Evolutionary conservation across 768 basidiomycete species (phyloP), one percentile per base, ranked within the genome.

Genomic region (Suillus decipiens): DNA sequence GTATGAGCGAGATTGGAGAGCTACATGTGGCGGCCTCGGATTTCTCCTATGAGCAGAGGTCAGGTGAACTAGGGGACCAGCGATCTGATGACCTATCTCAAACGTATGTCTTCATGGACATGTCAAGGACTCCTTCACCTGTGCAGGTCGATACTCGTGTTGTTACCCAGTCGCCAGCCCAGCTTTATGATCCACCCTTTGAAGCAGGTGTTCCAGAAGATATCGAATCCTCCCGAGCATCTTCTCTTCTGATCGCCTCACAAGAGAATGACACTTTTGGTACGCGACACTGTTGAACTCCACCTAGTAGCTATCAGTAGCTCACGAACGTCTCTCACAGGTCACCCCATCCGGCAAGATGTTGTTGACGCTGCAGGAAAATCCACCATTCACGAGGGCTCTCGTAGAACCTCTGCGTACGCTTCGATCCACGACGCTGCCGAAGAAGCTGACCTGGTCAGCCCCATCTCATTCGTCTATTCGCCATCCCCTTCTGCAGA

Each of bases 1-100:
- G 78, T 60, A 69, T 82, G 53, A 76, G 75, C n/a, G 74, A 73
- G 59, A 70, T 80, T 12, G 72, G 72, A 17, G 76, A 72, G 45
- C 59, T 72, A 33, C 71, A 65, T 28, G 56, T 65, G 63, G 15
- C 63, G 55, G 43, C 63, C 61, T 15, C 70, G 59, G 5, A 67
- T 66, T 3, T 67, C 60, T 61, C n/a, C 47, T n/a, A 59, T 47
- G 2, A 61, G 31, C 69, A 70, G 59, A 61, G 50, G 34, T 62
- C 51, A 31, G 69, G 63, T 12, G 34, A 61, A 1, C 63, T 59
- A 17, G 24, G 37, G 54, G 62, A 66, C 31, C 39, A 60, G 34
- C 50, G 14, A 9, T 70, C 73, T 15, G 64, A 60, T 19, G 63
- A 66, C 50, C 33, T 59, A 17, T 66, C 31, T 43, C 48, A 60